Evolutionary conservation across 2,329 filamentous ascomycete species (phyloP).

Genomic region (Fusarium virguliforme): DNA sequence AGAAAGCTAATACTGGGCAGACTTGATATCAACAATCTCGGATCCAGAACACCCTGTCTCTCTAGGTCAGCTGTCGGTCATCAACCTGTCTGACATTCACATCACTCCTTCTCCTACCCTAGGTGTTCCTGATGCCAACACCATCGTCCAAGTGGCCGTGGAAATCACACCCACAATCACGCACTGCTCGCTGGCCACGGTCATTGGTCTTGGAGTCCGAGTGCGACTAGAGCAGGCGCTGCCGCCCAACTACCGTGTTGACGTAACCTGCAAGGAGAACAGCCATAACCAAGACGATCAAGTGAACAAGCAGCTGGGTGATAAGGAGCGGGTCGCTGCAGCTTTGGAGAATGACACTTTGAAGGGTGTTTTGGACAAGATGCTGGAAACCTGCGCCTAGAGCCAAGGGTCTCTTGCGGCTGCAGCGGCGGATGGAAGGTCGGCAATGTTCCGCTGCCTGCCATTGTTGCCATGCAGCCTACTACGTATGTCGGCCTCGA

Average conservation of each 20-base stretch:
- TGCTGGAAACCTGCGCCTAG: constrained; percentile 87
- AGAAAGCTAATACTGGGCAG: constrained; percentile 62
- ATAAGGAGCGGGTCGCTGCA: constrained; percentile 96
- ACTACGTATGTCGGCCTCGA: not conserved
- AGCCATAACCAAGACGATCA: constrained; percentile 96
- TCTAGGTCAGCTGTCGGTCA: constrained; percentile 91
- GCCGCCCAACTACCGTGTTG: constrained; percentile 91
- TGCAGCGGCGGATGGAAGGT: not conserved
- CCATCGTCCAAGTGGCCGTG: constrained; percentile 82
- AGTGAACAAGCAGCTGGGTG: constrained; percentile 95
- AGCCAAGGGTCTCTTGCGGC: not conserved
- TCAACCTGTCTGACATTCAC: constrained; percentile 94
- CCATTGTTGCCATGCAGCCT: not conserved
- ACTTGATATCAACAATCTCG: constrained; percentile 94
- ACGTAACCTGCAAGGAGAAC: constrained; percentile 94
- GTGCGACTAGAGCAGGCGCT: constrained; percentile 92
- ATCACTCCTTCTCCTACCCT: constrained; percentile 68
- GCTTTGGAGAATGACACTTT: constrained; percentile 94
- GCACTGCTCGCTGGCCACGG: constrained; percentile 95
- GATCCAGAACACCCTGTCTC: constrained; percentile 98
- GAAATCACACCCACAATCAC: constrained; percentile 97
- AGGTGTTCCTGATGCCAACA: constrained; percentile 65
- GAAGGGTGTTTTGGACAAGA: constrained; percentile 90
- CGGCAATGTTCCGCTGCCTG: constrained; percentile 4
- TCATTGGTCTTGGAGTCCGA: constrained; percentile 93